Evolutionary conservation across 2,329 filamentous ascomycete species (phyloP).

Genomic region (Coleophoma crateriformis): DNA sequence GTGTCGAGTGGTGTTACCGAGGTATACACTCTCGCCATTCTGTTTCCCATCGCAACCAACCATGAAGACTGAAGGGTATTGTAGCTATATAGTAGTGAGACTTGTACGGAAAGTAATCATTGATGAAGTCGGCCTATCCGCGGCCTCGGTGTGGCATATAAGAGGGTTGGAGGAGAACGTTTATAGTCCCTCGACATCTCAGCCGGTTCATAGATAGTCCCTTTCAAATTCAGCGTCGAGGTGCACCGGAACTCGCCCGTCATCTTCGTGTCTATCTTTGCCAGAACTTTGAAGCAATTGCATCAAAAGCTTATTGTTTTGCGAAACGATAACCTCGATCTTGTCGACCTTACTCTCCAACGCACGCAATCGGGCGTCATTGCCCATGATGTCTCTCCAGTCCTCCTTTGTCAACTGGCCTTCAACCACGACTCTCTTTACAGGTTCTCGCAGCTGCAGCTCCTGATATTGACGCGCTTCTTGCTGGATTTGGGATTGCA

Average conservation of each 20-base stretch:
- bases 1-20: no score
- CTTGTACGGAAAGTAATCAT: no score
- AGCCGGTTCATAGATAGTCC: conserved; percentile 26
- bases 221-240: conserved; percentile 27
- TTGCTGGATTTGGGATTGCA: conserved; percentile 20
- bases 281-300: conserved; percentile 22
- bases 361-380: conserved; percentile 22
- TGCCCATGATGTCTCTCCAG: conserved; percentile 27
- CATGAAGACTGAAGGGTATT: no score
- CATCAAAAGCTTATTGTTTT: conserved; percentile 26
- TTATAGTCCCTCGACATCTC: neutral
- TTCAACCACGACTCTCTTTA: conserved; percentile 23
- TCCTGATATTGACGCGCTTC: conserved; percentile 10
- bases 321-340: conserved; percentile 23
- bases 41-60: no score
- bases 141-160: no score
- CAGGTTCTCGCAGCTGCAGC: conserved; percentile 10
- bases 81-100: no score
- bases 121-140: no score
- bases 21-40: no score
- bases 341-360: conserved; percentile 25
- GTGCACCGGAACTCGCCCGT: conserved; percentile 26
- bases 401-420: conserved; percentile 26
- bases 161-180: no score
- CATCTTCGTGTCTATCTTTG: conserved; percentile 17